Evolutionary conservation across 2,329 filamentous ascomycete species (phyloP), one percentile per base, ranked within the genome.

Genomic region (Cryphonectria radicalis): DNA sequence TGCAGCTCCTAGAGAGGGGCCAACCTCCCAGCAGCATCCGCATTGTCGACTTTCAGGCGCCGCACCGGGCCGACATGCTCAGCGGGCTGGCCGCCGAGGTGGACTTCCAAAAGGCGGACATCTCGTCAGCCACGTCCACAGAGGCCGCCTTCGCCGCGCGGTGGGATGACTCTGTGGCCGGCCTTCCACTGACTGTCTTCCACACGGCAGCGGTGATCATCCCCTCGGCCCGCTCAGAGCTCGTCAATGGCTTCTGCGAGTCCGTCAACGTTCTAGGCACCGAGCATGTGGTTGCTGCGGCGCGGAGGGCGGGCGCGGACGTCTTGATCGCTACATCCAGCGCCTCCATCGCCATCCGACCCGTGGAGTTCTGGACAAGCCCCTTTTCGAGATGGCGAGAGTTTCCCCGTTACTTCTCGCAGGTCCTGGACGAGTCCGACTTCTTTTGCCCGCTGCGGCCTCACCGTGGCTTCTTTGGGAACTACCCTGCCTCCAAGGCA

Each of bases 181-280:
- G 77, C 5, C 79, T 84, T 4, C 86, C 87, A 1, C 78, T 89
- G 35, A 88, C 87, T 0, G 87, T 89, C 19, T 88, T 87, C 75
- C 87, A 89, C 78, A 88, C 71, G 4, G 85, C 84, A 13, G 85
- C 85, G 4, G 77, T 82, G 40, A 87, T 87, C 67, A 77, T 81
- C 8, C 78, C 83, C 0, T 79, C 78, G 0, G 84, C 86, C 63
- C 82, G 85, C 50, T 80, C 81, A 25, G 74, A 77, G 72, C 76
- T 77, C 2, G 81, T 82, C 28, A 83, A 83, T 63, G 79, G 78
- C 3, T 77, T 80, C 43, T 79, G 81, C 68, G 78, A 79, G 70
- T 78, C 80, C 28, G 81, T 87, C 72, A 87, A 87, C 67, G 77
- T 86, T 28, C 76, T 79, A n/a, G 85, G 85, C 13, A 84, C 84